Base-by-base conservation (phyloP, 2,329 filamentous ascomycete species). In the Shiraia bambusicola region DNA sequence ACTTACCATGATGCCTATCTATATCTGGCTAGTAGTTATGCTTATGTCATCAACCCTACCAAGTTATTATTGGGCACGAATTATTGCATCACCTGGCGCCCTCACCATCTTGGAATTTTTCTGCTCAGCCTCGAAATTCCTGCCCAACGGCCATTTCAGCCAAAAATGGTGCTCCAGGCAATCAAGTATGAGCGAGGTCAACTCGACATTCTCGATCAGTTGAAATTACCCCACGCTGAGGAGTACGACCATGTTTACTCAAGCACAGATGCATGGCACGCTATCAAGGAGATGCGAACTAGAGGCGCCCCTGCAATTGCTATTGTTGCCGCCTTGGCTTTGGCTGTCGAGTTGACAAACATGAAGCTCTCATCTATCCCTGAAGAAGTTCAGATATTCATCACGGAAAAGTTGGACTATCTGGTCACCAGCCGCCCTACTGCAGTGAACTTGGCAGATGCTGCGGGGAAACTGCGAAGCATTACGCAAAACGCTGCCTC, bases 391-490 rank as follows among this genome's bases (percentile, higher is more conserved):
- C 70, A 70, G 37, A 56, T 78, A 2, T 87, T 87, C 65, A 88
- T 96, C 50, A 75, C 84, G 43, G 76, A 82, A 33, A 88, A 87
- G 42, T 76, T 98, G 31, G 84, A 92, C 54, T 96, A 94, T 65
- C 78, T 98, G 33, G 85, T 93, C 56, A 87, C 84, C 33, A 95
- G 90, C 63, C 81, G 93, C 30, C 93, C 93, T 1, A 98, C 93
- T 1, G 93, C 93, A 4, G 93, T 98, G 34, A 95, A 98, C 66
- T 78, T 98, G 42, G 87, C 85, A 41, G 95, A 97, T 72, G 92
- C 92, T 33, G 90, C 92, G 50, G 74, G 80, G 38, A 88, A 92
- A 54, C 79, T 98, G 56, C 89, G 86, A 62, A 74, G 72, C 7
- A 74, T 80, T 15, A 79, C 88, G 15, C 72, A 80, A 14, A 60